phyloP scores from a whole-genome alignment of 352 stramenopile genomes.

The Globisporangium rhizosaccharum region DNA sequence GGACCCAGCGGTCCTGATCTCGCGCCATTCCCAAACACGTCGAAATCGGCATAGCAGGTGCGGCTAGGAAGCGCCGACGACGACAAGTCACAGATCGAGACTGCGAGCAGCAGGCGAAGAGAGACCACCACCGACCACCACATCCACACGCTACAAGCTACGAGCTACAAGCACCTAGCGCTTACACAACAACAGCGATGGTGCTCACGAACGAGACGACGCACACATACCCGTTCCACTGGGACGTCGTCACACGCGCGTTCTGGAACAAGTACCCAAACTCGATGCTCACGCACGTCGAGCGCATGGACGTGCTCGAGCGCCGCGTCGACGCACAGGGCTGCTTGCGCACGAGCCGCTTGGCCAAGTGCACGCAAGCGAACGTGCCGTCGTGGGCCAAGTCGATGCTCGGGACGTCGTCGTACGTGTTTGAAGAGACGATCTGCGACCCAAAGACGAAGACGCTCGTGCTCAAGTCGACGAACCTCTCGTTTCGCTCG shows the following conservation, averaged over 20 bases:
- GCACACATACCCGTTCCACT: conserved; percentile 78
- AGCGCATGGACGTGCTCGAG: conserved; percentile 80
- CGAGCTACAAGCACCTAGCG: no score
- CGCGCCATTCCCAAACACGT: no score
- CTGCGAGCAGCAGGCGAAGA: no score
- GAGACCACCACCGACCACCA: no score
- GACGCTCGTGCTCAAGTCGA: conserved; percentile 73
- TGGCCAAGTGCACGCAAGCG: conserved; percentile 72
- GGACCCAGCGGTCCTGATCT: no score
- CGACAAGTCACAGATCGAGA: no score
- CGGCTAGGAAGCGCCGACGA: no score
- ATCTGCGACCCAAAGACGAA: conserved; percentile 62
- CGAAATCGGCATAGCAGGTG: no score
- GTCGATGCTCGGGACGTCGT: conserved; percentile 52
- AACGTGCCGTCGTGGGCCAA: conserved; percentile 77
- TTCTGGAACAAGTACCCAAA: conserved; percentile 91
- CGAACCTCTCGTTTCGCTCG: conserved; percentile 72
- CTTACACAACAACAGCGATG: conserved; percentile 24
- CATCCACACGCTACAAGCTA: no score
- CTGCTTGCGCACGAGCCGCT: conserved; percentile 51
- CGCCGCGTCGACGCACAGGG: conserved; percentile 61
- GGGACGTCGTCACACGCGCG: conserved; percentile 79
- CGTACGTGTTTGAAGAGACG: conserved; percentile 82
- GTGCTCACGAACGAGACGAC: conserved; percentile 70
- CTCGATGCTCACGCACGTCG: conserved; percentile 65